A percentile compares a stretch with the other conserved stretches of the same genome.
These are phyloP conservation scores for Pyrus pyrifolia DNA, from an alignment of 306 rosid genomes.

Conservation along the genomic window DNA sequence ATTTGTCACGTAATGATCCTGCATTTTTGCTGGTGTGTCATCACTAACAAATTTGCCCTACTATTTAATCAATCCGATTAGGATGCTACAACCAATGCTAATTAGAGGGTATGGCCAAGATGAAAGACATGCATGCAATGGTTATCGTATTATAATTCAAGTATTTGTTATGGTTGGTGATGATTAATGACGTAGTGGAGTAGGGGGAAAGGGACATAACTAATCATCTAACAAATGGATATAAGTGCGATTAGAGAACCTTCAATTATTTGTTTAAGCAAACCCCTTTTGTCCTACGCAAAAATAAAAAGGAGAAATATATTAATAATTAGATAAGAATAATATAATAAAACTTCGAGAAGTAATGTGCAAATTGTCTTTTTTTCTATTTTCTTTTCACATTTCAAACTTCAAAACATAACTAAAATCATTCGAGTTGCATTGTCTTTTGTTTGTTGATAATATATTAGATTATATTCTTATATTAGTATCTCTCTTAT, in stretches of 20 bases:
- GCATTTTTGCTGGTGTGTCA: conserved; percentile 14
- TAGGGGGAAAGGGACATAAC: background rate
- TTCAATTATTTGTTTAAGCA: background rate
- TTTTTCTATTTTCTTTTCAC: too few relatives aligned
- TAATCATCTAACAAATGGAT: background rate
- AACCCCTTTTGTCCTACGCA: background rate
- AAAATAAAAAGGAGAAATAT: background rate
- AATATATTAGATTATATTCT: too few relatives aligned
- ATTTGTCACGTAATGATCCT: background rate
- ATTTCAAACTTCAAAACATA: too few relatives aligned
- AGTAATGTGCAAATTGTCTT: too few relatives aligned
- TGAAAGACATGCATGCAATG: background rate
- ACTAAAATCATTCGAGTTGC: too few relatives aligned
- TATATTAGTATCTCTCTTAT: too few relatives aligned
- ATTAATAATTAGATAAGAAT: background rate
- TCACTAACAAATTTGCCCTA: background rate
- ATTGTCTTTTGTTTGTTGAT: too few relatives aligned
- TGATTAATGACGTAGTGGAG: background rate
- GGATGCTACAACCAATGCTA: background rate
- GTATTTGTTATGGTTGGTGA: background rate
- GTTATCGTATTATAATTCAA: background rate
- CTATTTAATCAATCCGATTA: background rate
- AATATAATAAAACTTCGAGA: too few relatives aligned
- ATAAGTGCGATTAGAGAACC: background rate
- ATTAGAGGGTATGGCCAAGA: background rate